Conservation (phyloP, 768 basidiomycete genomes). For the Strobilomyces confusus region DNA sequence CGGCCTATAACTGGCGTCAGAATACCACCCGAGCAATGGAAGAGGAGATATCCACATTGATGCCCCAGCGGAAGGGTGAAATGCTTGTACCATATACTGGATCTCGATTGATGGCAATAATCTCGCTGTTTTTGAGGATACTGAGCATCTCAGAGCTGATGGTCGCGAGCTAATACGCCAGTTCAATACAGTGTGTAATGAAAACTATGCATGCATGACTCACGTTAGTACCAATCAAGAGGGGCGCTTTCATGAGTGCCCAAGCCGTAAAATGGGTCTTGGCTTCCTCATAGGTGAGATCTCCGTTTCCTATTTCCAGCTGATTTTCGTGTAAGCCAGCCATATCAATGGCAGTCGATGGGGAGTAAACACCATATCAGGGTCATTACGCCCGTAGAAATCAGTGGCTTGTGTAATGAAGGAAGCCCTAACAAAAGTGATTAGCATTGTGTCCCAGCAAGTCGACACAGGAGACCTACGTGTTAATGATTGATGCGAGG, state of each 20-base stretch:
- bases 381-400: conserved; percentile 62
- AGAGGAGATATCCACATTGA: conserved; percentile 53
- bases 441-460: neutral
- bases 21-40: neutral
- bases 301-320: conserved; percentile 63
- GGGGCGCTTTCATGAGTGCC: conserved; percentile 64
- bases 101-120: conserved; percentile 67
- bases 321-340: conserved; percentile 18
- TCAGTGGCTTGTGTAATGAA: conserved; percentile 59
- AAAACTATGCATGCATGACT: conserved; percentile 13
- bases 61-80: conserved; percentile 65
- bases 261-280: conserved; percentile 70
- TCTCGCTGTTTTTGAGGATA: conserved; percentile 58
- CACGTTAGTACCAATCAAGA: conserved; percentile 60
- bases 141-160: conserved; percentile 47
- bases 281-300: conserved; percentile 56
- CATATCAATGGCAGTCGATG: neutral
- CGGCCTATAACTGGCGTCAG: conserved; percentile 24
- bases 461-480: conserved; percentile 30
- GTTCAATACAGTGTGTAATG: neutral
- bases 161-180: conserved; percentile 40
- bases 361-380: conserved; percentile 50
- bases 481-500: conserved; percentile 51
- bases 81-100: conserved; percentile 56
- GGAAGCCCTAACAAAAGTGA: conserved; percentile 43